Evolutionary conservation across 1,139 yeast genomes (phyloP).

Genomic region (Meyerozyma smithsonii): DNA sequence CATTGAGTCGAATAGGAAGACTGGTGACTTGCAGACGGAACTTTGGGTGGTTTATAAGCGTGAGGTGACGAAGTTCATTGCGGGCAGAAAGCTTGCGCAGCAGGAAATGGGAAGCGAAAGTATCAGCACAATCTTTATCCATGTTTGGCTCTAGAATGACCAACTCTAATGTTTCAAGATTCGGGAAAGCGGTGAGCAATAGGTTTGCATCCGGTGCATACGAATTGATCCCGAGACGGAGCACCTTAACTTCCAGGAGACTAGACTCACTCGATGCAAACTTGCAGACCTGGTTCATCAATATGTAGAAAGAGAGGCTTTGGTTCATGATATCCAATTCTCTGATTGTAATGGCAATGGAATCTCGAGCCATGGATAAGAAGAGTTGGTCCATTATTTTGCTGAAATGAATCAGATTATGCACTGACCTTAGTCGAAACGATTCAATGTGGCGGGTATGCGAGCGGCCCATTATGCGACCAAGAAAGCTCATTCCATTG

Average conservation of each 20-base stretch:
- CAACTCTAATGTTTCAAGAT: conserved; percentile 1
- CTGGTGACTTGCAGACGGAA: not conserved
- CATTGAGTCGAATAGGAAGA: not conserved
- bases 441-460: not conserved
- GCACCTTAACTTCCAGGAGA: not conserved
- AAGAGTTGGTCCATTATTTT: conserved; percentile 1
- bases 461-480: not conserved
- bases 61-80: not conserved
- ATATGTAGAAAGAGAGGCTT: not conserved
- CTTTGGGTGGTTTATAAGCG: not conserved
- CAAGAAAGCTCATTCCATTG: not conserved
- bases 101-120: not conserved
- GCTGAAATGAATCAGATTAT: not conserved
- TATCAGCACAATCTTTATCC: not conserved
- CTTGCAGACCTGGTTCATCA: not conserved
- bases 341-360: not conserved
- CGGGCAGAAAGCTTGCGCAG: not conserved
- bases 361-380: not conserved
- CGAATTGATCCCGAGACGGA: not conserved
- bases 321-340: conserved; percentile 3
- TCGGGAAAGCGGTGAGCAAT: not conserved
- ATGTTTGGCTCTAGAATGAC: not conserved
- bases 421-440: conserved; percentile 1
- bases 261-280: not conserved
- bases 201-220: not conserved